Percentiles rank a stretch among this genome's conserved stretches.
These are phyloP conservation scores for Polyporus tsugae DNA, from an alignment of 1,284 basidiomycete species.

Conservation along the genomic window DNA sequence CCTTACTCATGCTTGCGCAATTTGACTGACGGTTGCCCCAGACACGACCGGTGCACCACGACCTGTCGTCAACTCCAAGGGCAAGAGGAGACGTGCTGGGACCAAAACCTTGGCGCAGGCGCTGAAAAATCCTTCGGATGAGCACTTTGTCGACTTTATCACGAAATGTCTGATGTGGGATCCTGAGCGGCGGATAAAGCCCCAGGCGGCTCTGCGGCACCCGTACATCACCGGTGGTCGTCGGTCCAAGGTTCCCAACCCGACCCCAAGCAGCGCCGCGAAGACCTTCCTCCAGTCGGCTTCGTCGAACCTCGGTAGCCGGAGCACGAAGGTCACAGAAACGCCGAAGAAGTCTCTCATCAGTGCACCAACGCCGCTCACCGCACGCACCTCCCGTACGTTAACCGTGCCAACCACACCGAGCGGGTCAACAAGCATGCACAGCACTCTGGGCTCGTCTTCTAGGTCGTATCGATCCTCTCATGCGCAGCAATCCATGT, in stretches of 20 bases:
- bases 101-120: slow-evolving; percentile 91
- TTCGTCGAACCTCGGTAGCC: slow-evolving; percentile 39
- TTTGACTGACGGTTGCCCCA: slow-evolving; percentile 42
- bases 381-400: slow-evolving; percentile 71
- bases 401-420: slow-evolving; percentile 68
- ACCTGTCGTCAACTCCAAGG: slow-evolving; percentile 96
- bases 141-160: slow-evolving; percentile 92
- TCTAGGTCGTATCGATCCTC: slow-evolving; percentile 51
- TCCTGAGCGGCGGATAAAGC: slow-evolving; percentile 95
- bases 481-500: slow-evolving; percentile 47
- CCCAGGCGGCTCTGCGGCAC: slow-evolving; percentile 92
- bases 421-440: slow-evolving; percentile 48
- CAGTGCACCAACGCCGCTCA: slow-evolving; percentile 83
- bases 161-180: slow-evolving; percentile 98
- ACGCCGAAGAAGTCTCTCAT: slow-evolving; percentile 89
- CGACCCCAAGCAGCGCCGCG: slow-evolving; percentile 52
- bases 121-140: slow-evolving; percentile 84
- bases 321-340: slow-evolving; percentile 65
- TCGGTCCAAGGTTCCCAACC: slow-evolving; percentile 54
- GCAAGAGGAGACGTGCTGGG: slow-evolving; percentile 89
- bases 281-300: slow-evolving; percentile 62
- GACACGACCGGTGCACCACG: slow-evolving; percentile 94
- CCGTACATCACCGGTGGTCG: slow-evolving; percentile 83
- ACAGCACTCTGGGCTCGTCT: slow-evolving; percentile 45
- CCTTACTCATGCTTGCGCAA: neutral